Conservation (phyloP, 352 stramenopile species). For the Thraustochytrium sp. region DNA sequence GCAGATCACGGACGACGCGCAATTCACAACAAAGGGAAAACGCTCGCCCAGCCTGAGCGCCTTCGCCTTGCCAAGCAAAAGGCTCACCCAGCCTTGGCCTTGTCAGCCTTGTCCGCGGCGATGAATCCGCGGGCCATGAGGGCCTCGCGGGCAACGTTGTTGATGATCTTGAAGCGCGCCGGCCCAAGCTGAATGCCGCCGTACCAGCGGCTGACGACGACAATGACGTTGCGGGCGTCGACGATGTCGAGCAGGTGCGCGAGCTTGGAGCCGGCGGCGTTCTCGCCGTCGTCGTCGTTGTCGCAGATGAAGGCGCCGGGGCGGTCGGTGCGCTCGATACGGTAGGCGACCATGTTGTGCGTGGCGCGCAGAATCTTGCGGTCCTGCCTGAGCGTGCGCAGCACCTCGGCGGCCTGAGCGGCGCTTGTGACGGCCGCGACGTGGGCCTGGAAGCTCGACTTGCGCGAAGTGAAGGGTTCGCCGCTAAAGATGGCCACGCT, state of each 20-base stretch:
- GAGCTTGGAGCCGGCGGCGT: slow-evolving; percentile 47
- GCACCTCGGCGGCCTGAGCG: not conserved
- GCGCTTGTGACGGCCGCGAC: slow-evolving; percentile 16
- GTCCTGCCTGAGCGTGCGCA: slow-evolving; percentile 32
- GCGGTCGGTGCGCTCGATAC: slow-evolving; percentile 45
- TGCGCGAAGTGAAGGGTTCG: not conserved
- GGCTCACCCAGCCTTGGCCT: no score
- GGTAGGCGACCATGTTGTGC: slow-evolving; percentile 55
- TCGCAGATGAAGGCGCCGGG: slow-evolving; percentile 44
- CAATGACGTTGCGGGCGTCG: slow-evolving; percentile 50
- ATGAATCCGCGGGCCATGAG: slow-evolving; percentile 44
- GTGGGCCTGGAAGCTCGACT: slow-evolving; percentile 39
- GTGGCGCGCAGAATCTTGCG: slow-evolving; percentile 48
- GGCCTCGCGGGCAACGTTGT: slow-evolving; percentile 51
- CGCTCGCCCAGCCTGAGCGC: no score
- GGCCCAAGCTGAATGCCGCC: slow-evolving; percentile 53
- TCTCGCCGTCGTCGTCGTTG: slow-evolving; percentile 54
- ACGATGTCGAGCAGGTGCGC: slow-evolving; percentile 49
- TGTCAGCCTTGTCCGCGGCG: not conserved
- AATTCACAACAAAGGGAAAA: no score
- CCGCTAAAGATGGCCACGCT: not conserved
- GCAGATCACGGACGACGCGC: no score
- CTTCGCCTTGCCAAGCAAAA: no score
- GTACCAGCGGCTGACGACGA: slow-evolving; percentile 54
- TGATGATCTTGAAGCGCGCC: slow-evolving; percentile 52